These are phyloP conservation scores for Darksidea phi DNA, from an alignment of 495 filamentous ascomycete genomes.

Conservation along the genomic window DNA sequence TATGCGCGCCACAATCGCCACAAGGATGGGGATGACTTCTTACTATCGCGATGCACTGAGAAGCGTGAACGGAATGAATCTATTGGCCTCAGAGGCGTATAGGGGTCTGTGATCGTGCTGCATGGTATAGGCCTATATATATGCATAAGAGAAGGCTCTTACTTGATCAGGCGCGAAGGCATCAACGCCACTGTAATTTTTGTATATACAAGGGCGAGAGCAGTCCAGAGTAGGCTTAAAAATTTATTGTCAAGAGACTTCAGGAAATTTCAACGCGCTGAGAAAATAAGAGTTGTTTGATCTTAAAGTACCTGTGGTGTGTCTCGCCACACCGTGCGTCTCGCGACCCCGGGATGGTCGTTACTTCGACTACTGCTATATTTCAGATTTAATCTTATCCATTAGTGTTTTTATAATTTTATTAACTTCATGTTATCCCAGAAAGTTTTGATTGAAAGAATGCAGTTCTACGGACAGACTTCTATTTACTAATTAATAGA, in stretches of 20 bases:
- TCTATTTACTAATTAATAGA: too few relatives aligned
- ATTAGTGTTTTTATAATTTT: too few relatives aligned
- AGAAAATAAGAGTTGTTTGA: slow-evolving; percentile 16
- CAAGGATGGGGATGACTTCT: too few relatives aligned
- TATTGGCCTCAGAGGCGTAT: neutral
- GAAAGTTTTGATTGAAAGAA: too few relatives aligned
- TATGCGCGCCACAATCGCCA: too few relatives aligned
- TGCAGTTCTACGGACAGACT: too few relatives aligned
- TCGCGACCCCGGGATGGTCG: slow-evolving; percentile 12
- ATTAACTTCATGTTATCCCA: too few relatives aligned
- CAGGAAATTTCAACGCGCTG: slow-evolving; percentile 9
- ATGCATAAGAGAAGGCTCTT: slow-evolving; percentile 1
- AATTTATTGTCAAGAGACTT: slow-evolving; percentile 11
- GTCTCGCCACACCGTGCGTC: slow-evolving; percentile 10
- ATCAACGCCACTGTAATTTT: slow-evolving; percentile 17
- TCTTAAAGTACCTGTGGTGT: slow-evolving; percentile 14
- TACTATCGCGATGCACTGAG: too few relatives aligned
- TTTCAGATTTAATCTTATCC: too few relatives aligned
- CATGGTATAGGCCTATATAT: slow-evolving; percentile 1
- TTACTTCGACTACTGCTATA: too few relatives aligned
- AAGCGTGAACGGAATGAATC: neutral
- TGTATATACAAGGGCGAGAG: neutral
- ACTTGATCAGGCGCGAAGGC: slow-evolving; percentile 7
- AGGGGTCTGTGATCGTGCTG: neutral
- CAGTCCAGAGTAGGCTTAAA: neutral